Evolutionary conservation across 768 basidiomycete species (phyloP).

Genomic region (Strobilomyces confusus): DNA sequence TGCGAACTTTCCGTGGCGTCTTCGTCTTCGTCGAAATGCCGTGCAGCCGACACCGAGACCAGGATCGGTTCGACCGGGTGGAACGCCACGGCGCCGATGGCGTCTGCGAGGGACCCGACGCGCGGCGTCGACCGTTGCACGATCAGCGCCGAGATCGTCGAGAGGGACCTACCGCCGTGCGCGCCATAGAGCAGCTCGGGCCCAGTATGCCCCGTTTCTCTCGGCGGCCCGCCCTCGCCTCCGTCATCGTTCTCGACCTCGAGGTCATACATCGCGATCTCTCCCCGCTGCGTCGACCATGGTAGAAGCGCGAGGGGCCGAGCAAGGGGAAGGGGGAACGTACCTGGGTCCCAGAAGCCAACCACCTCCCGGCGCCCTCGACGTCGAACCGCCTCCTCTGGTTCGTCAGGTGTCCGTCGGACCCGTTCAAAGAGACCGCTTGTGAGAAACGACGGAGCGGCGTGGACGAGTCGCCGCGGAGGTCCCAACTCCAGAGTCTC

Average conservation of each 20-base stretch:
- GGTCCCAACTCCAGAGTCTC: slow-evolving; percentile 72
- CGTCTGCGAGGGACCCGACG: slow-evolving; percentile 42
- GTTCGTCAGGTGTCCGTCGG: slow-evolving; percentile 45
- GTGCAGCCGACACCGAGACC: slow-evolving; percentile 70
- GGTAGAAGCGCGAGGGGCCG: too few relatives aligned
- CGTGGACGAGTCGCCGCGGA: slow-evolving; percentile 52
- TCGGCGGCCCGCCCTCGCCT: background rate
- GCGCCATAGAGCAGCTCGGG: slow-evolving; percentile 44
- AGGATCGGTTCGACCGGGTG: slow-evolving; percentile 60
- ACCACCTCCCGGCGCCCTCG: slow-evolving; percentile 59
- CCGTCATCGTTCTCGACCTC: background rate
- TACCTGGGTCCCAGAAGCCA: slow-evolving; percentile 70
- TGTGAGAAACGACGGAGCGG: slow-evolving; percentile 38
- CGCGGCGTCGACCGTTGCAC: too few relatives aligned
- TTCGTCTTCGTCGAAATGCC: slow-evolving; percentile 53
- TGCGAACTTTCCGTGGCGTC: background rate
- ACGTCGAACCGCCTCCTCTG: slow-evolving; percentile 79
- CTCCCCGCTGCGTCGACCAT: slow-evolving; percentile 48
- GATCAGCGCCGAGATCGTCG: background rate
- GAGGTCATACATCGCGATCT: slow-evolving; percentile 57
- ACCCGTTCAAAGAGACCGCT: background rate
- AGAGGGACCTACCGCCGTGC: slow-evolving; percentile 47
- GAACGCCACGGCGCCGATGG: slow-evolving; percentile 68
- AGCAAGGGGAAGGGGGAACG: too few relatives aligned
- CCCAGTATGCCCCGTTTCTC: slow-evolving; percentile 9